Evolutionary conservation across 352 stramenopile genomes (phyloP).

Genomic region (Pelagophyceae sp.): DNA sequence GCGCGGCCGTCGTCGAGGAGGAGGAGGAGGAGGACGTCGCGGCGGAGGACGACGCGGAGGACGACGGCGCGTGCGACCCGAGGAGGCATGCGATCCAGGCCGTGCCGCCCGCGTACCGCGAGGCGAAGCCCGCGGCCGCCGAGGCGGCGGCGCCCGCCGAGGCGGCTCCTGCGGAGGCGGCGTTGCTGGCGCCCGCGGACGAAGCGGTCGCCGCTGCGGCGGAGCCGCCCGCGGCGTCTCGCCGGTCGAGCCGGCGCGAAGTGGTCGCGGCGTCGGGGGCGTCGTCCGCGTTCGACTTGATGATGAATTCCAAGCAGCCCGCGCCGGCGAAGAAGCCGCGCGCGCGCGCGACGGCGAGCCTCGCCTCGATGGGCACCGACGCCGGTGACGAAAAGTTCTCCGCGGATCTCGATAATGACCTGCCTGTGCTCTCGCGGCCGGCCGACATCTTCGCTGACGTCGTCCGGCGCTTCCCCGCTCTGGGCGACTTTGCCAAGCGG

Average conservation of each 20-base stretch:
- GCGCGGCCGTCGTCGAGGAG: conserved; percentile 9
- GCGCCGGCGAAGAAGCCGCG: conserved; percentile 4
- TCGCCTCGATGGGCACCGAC: background rate
- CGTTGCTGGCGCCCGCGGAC: no score
- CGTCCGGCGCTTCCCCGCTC: conserved; percentile 22
- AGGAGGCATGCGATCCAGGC: conserved; percentile 2
- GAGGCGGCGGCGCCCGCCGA: no score
- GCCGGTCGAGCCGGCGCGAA: no score
- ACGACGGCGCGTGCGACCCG: background rate
- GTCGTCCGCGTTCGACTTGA: background rate
- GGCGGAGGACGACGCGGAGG: background rate
- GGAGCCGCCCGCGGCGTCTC: no score
- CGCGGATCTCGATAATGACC: conserved; percentile 25
- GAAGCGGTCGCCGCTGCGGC: no score
- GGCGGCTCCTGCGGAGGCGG: no score
- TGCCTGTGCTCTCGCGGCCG: conserved; percentile 32
- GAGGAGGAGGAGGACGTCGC: background rate
- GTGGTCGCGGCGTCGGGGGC: conserved; percentile 6
- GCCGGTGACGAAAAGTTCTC: conserved; percentile 20
- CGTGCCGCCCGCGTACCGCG: background rate
- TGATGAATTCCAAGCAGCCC: conserved; percentile 8
- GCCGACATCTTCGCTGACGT: conserved; percentile 35
- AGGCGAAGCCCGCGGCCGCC: conserved; percentile 24
- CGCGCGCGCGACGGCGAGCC: background rate
- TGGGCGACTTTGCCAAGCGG: conserved; percentile 12